Conservation (phyloP, 108 stramenopile genomes). For the Schizochytrium sp. region DNA sequence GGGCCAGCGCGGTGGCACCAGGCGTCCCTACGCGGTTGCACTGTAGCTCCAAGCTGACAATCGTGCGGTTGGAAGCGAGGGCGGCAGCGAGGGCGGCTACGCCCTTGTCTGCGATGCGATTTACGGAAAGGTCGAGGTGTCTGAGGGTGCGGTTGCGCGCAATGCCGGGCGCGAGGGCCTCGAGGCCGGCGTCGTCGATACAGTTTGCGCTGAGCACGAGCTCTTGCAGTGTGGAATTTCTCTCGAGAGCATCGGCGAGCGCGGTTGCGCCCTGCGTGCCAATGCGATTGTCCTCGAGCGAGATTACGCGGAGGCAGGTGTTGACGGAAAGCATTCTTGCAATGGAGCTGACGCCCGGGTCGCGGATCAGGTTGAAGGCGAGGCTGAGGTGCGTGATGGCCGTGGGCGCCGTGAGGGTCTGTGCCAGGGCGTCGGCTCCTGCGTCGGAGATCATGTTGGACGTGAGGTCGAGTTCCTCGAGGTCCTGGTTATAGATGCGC, state of each 20-base stretch:
- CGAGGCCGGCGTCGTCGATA: conserved; percentile 25
- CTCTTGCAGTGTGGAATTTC: conserved; percentile 21
- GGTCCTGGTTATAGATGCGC: conserved; percentile 25
- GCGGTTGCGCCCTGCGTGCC: conserved; percentile 33
- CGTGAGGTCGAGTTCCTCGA: conserved; percentile 29
- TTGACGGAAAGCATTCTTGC: conserved; percentile 29
- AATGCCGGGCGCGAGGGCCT: conserved; percentile 24
- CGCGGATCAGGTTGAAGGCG: conserved; percentile 27
- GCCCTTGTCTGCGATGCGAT: conserved; percentile 20
- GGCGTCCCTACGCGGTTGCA: not conserved
- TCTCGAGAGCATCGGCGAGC: conserved; percentile 27
- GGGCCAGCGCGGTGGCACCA: not conserved
- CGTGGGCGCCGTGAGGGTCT: conserved; percentile 15
- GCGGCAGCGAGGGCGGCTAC: conserved; percentile 17
- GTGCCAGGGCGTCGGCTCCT: conserved; percentile 32
- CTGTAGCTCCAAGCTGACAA: not conserved
- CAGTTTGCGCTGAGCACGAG: conserved; percentile 34
- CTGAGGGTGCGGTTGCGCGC: not conserved
- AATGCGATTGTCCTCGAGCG: conserved; percentile 35
- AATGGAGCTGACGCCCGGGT: conserved; percentile 22
- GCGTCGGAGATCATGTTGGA: conserved; percentile 33
- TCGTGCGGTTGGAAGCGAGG: not conserved
- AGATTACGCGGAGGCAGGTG: conserved; percentile 21
- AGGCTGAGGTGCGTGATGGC: conserved; percentile 16
- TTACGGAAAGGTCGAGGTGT: conserved; percentile 21